Base-by-base conservation (phyloP, 495 filamentous ascomycete species). In the Aspergillus sparsus region DNA sequence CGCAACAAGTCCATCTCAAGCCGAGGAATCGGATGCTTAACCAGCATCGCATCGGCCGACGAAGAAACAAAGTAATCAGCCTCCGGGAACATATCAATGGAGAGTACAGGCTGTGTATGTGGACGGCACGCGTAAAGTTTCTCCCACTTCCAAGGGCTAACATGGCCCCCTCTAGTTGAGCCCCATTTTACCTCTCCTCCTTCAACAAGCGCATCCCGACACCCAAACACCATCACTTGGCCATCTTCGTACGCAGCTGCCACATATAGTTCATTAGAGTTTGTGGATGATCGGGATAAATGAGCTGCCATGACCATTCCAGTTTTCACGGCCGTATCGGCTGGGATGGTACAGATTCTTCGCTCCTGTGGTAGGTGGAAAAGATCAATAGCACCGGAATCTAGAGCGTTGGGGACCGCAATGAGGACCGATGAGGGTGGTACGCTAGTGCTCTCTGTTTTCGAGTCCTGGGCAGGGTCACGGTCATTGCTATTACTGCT, bases 231-330 rank as follows among this genome's bases (percentile, higher is more conserved):
- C 61, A 83, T 82, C 1, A 86, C 86, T 58, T 89, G 83, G 1
- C 94, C 94, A 63, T 87, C 90, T 74, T 98, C 94, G 75, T 92
- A 96, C 37, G 89, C 94, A n/a, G 86, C 87, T 5, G 86, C 72
- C 11, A 95, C 71, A 52, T 76, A 79, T 2, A 83, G 27, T 46
- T 75, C 69, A 0, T 68, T 67, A 0, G 68, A 52, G n/a, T 10
- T 6, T 68, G 3, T 67, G 64, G 0, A 69, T 57, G 60, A 89
- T 82, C 8, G 10, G 51, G 18, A 47, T n/a, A 96, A 68, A 5
- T 80, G 76, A 11, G 96, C 74, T 21, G 89, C 85, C 94, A 98
- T 97, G 31, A 93, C 85, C 93, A 97, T 98, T 32, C 94, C 89
- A 15, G 87, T 87, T 50, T 90, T 84, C 27, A 82, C 76, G 12